Evolutionary conservation across 345 rosid genomes (phyloP), one percentile per base, ranked within the genome.

Genomic region (Capsella bursapastoris): DNA sequence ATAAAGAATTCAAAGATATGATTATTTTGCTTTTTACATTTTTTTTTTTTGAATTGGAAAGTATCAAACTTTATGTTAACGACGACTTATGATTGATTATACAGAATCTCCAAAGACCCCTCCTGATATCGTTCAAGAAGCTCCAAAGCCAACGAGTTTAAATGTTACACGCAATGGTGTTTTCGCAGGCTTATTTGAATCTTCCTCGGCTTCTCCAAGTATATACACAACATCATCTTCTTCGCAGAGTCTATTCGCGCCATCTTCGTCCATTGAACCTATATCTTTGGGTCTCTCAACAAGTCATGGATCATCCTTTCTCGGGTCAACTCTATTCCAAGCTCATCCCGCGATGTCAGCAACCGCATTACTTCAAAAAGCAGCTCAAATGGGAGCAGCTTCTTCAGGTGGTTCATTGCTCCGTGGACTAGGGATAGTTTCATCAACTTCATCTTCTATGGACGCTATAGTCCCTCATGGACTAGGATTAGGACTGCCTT

Each of bases 281-380:
- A 85, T 92, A 22, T 86, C 92, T 0, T 91, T 91, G 3, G 87
- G 97, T 50, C 90, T 91, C 22, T 91, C 90, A 27, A 72, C 90
- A 38, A 78, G 86, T 40, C 80, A 81, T 49, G 76, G 78, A 51
- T 66, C 90, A 37, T 78, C 90, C 13, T 78, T 89, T 40, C 48
- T 71, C 15, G 71, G 77, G 43, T 65, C 67, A 28, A 48, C 55
- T 29, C 29, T 66, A 32, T 71, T 57, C 12, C 69, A 71, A 41
- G 3, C 78, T 65, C 72, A 75, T 14, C 89, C 97, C 0, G 82
- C 96, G 4, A 90, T 95, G 92, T 92, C 99, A 1, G 99, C 99
- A 13, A 95, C 99, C 0, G 99, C 99, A 41, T 76, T 95, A 84
- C 97, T 95, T 47, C 97, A 95, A 52, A 95, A 89, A 57, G 99